Evolutionary conservation across 495 filamentous ascomycete genomes (phyloP).

Genomic region (Trichocladium antarcticum): DNA sequence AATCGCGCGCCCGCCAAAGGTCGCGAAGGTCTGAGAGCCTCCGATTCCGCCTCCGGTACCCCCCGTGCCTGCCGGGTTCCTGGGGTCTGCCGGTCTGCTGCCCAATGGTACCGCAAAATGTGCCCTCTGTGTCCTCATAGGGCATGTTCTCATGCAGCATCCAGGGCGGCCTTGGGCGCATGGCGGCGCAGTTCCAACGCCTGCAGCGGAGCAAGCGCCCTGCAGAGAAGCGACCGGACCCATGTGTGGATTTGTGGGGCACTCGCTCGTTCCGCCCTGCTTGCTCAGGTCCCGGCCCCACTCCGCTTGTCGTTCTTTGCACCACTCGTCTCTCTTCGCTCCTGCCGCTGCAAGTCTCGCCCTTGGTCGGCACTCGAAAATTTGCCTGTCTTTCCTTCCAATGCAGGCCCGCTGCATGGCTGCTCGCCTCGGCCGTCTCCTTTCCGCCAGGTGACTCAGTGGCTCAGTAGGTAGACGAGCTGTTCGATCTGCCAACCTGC

Average conservation of each 20-base stretch:
- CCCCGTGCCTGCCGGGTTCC: slow-evolving; percentile 12
- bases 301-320: slow-evolving; percentile 2
- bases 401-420: neutral
- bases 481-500: slow-evolving; percentile 10
- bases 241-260: neutral
- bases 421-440: slow-evolving; percentile 4
- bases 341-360: neutral
- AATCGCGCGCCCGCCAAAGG: slow-evolving; percentile 1
- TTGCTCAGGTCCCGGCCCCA: neutral
- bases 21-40: no score
- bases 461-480: slow-evolving; percentile 4
- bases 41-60: no score
- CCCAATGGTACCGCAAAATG: slow-evolving; percentile 24
- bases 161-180: slow-evolving; percentile 24
- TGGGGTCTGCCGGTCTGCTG: slow-evolving; percentile 17
- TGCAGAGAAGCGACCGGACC: slow-evolving; percentile 7
- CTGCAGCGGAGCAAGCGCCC: slow-evolving; percentile 10
- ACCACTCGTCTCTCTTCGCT: neutral
- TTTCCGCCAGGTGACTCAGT: slow-evolving; percentile 4
- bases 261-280: neutral
- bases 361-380: slow-evolving; percentile 9
- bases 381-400: neutral
- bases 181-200: slow-evolving; percentile 25
- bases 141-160: slow-evolving; percentile 24
- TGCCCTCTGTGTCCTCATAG: slow-evolving; percentile 27